Base-by-base conservation (phyloP, 192 early-diverging fungal species). In the Coemansia sp. region DNA sequence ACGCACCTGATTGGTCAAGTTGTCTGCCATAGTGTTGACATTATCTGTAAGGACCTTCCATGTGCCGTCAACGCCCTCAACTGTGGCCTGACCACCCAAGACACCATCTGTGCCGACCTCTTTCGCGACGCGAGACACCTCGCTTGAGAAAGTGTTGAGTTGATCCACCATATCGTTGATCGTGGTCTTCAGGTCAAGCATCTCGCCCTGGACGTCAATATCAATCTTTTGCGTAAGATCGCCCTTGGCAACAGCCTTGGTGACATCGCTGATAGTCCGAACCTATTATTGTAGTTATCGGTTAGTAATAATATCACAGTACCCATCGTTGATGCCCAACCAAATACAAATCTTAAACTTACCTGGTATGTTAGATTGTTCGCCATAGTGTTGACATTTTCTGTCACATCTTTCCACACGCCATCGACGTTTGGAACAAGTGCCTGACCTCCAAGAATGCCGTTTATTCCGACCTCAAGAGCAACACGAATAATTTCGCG, bases 371-470 rank as follows among this genome's bases (percentile, higher is more conserved):
- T 89, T 37, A 89, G 33, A 53, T 89, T 89, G 27, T 78, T 57
- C 0, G 87, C 87, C 87, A 89, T 87, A 11, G 59, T 67, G 66
- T 89, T 89, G 54, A 89, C 87, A 37, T 86, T 89, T 23, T 85
- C 81, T 0, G 87, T 89, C 0, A 89, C 78, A 18, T 80, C 71
- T 30, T 77, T 84, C 87, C 87, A 89, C 4, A 81, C 81, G 0
- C 87, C 87, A 33, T 77, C 81, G 6, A 89, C 87, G 44, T 73
- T 81, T 7, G 75, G 69, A 0, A 86, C 85, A 2, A 71, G 43
- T 0, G 87, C 87, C 51, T 86, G 80, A 3, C 84, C 87, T 21
- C 87, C 87, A 8, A 89, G 78, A 23, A 77, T 79, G 7, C 87
- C 87, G 5, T 89, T 85, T 5, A 85, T 89, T 14, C 87, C 87